Base-by-base conservation (phyloP, 73 alveolate species). In the Tetrahymena thermophila region DNA sequence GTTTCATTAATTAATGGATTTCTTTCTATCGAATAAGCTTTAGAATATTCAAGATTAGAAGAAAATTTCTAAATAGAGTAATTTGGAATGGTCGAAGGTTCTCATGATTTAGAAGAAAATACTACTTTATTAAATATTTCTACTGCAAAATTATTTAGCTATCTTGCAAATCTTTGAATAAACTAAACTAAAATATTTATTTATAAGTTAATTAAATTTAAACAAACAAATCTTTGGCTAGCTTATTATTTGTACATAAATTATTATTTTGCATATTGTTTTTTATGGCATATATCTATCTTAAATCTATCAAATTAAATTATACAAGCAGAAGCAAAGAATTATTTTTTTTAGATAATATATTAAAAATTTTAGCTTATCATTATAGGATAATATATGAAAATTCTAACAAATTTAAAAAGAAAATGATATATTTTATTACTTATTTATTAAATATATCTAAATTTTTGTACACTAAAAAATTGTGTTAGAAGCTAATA, bases 71-170 rank as follows among this genome's bases (percentile, higher is more conserved):
- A 95, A 43, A 95, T 93, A 3, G 95, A 89, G 21, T 89, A 44
- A 34, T 95, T 95, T 85, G 97, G 97, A 9, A 95, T 85, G 85
- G 95, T 95, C 1, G 97, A 95, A 93, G 97, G 97, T 7, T 94
- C 93, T 89, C 97, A 95, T 89, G 97, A 95, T 50, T 85, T 42
- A 85, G 97, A 95, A 85, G 97, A 95, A 50, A 95, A 95, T 35
- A 95, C 95, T 34, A 56, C 94, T 9, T 38, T 95, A 37, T 56
- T 95, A 93, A 85, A 95, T 95, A 71, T 89, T 10, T 43, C 94
- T 21, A 56, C 97, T 21, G 93, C 97, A 9, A 95, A 95, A 56
- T 85, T 95, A 55, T 95, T 95, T 85, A 85, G 94, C 34, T 55
- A 95, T 50, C 94, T 95, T 71, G 42, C 89, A 28, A 71, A 71